Base-by-base conservation (phyloP, 257 asterid genomes). In the Jacaranda mimosifolia region DNA sequence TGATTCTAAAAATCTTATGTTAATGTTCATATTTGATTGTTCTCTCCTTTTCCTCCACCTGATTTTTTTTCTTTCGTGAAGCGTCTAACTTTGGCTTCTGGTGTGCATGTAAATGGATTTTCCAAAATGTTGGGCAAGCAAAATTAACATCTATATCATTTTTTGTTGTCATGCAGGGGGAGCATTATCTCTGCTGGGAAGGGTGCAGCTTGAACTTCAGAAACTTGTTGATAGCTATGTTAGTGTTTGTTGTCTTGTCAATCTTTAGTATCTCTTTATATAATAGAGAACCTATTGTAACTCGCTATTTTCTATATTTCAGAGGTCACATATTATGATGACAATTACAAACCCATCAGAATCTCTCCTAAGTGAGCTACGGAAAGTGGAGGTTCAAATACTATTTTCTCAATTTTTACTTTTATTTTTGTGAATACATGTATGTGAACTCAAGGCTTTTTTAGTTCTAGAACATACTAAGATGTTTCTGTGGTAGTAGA, bases 301-400 rank as follows among this genome's bases (percentile, higher is more conserved):
- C 86, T 68, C 19, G 49, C 76, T 83, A 19, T 36, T 70, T 63
- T 85, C 60, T 83, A 53, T 26, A 67, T 86, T 82, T 75, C 98
- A 94, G 98, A 91, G 98, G 55, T 82, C 97, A 73, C 94, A 89
- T 78, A 84, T 92, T 52, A 86, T 91, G 81, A 80, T 88, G 87
- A 94, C 98, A 73, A 88, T 94, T 53, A 92, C 98, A 68, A 91
- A 91, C 78, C 98, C 98, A 58, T 94, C 97, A 52, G 98, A 94
- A 82, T 94, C 98, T 78, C 98, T 92, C 85, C 93, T 94, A 18
- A 91, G 91, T 10, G 97, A 94, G 90, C 98, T 94, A 64, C 94
- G 97, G 56, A 94, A 89, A 89, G 98, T 94, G 83, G 98, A 94
- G 98, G 98, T 94, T 75, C 67, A 89, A 26, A 60, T 67, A 8